Evolutionary conservation across 441 rosid genomes (phyloP), one percentile per base, ranked within the genome.

Genomic region (Pelargonium myrrhifolium): DNA sequence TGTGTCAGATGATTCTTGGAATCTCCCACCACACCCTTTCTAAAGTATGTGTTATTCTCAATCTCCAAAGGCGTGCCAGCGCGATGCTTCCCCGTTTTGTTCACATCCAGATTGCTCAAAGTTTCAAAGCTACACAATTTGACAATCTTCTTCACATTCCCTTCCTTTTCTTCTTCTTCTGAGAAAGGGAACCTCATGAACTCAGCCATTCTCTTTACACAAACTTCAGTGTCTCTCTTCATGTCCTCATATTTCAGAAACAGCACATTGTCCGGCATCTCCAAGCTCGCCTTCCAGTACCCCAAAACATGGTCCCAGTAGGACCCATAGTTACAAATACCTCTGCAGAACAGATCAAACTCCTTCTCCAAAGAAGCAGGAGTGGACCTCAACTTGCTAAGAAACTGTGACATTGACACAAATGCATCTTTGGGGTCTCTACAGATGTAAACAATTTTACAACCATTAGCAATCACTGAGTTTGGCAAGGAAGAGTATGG

Each of bases 11-110:
- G 64, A 45, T 75, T 77, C 59, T 65, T 68, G 72, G 73, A 70
- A 60, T 80, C 78, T 4, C 78, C 81, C 22, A 64, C 67, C 64
- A 49, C 53, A 31, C 77, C 84, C 72, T 65, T 74, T 39, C 77
- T 4, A 35, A 74, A 81, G 64, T 31, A 72, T 3, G 39, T 67
- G 0, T 56, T 20, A 21, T 64, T 72, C n/a, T 73, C 62, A 0
- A 73, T 65, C n/a, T n/a, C n/a, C n/a, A n/a, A n/a, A n/a, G n/a
- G n/a, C n/a, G n/a, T n/a, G n/a, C n/a, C n/a, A n/a, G n/a, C n/a
- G n/a, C n/a, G 9, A 20, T 20, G 21, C 37, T 65, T 22, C 0
- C 60, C 60, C 0, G 3, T 28, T 4, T 28, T 28, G 31, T 28
- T 28, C 31, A 28, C 31, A 3, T 1, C 31, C 31, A 28, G 31